Base-by-base conservation (phyloP, 23 red algal genomes). In the Porphyridium purpureum region DNA sequence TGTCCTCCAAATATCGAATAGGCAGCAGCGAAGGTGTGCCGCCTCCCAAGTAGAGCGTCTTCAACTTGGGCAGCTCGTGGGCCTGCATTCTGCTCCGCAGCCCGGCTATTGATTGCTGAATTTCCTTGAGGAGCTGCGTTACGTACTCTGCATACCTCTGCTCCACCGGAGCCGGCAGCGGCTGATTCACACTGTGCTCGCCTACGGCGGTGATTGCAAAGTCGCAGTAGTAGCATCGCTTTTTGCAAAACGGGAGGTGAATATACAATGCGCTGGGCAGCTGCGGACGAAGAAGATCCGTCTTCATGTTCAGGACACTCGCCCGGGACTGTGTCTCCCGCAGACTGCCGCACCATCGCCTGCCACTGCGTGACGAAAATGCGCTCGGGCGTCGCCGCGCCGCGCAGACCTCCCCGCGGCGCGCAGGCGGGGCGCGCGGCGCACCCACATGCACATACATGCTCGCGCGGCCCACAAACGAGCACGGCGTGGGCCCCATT, bases 141-240 rank as follows among this genome's bases (percentile, higher is more conserved):
- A 98, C 44, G 44, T 98, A 98, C 15, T 35, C 23, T 31, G 33
- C 22, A 24, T 94, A 62, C 44, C 52, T 27, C 9, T 48, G 49
- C 20, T 15, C 31, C 33, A 41, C 55, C 31, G 35, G 47, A 17
- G 59, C 7, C n/a, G n/a, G n/a, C n/a, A n/a, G n/a, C n/a, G n/a
- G n/a, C n/a, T n/a, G n/a, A n/a, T n/a, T n/a, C n/a, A n/a, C n/a
- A n/a, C n/a, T n/a, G 4, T 42, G 17, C 38, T 66, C 24, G 20
- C 73, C 64, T 1, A 54, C 52, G 19, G 73, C 70, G 29, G 86
- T 49, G 41, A 98, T 66, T 1, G 90, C 62, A 64, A 98, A 98
- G 28, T 83, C 72, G 65, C 90, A 98, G 59, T 98, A 98, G 36
- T 77, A 63, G 42, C 90, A 98, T 25, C 76, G 80, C 49, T 75